Evolutionary conservation across 176 grass and related monocot species (phyloP), one percentile per base, ranked within the genome.

Genomic region (Elaeis guineensis): DNA sequence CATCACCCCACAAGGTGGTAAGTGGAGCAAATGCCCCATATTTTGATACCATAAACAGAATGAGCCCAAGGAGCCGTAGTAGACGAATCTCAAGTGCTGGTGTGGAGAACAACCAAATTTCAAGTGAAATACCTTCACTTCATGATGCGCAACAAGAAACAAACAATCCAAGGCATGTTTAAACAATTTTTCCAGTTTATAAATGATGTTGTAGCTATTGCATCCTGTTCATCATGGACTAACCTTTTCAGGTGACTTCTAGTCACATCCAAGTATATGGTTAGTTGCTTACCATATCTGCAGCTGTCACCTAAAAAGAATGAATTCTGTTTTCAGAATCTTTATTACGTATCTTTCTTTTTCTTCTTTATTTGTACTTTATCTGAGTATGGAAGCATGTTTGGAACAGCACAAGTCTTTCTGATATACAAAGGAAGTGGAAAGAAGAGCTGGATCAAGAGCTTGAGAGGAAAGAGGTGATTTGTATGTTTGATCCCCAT

Each of bases 391-490:
- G 32, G 32, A 35, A 35, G 35, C 55, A 60, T 75, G 55, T 69
- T 76, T 26, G 70, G 54, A 74, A 73, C 77, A 95, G 83, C 50
- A 48, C 64, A 61, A 91, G 55, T 63, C 82, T 85, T 16, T 83
- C 84, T 25, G 87, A 97, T 30, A 97, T 52, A 65, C 80, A 77
- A 54, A 79, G 66, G 52, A 92, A 89, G 71, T 98, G 93, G 93
- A 92, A 88, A 80, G 84, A 98, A 73, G 93, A 98, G 65, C 69
- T 98, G 51, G 76, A 73, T 70, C 81, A 85, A 71, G 93, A 98
- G 76, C 87, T 98, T 62, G 84, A 91, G 68, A 85, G 80, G 75
- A 88, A 75, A 89, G 93, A 98, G 93, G 93, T 89, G 81, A 74
- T 12, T 14, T 35, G 8, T 35, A 9, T 35, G 1, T 7, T 7